phyloP scores from a whole-genome alignment of 164 flowering plant species.

The Chimonanthus salicifolius region DNA sequence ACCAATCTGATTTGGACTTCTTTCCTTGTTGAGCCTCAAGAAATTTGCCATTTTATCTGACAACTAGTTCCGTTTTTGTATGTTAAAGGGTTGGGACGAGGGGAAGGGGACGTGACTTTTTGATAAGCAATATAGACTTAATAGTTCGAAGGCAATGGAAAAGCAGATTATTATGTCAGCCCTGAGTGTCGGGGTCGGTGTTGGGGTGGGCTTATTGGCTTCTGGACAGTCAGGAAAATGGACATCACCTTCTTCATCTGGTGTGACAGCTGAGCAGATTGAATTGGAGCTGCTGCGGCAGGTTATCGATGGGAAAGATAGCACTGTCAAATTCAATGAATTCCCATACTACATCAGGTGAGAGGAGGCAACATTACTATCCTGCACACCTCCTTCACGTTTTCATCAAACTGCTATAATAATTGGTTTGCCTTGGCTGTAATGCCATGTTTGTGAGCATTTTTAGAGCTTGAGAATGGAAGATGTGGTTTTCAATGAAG shows the following conservation, averaged over 20 bases:
- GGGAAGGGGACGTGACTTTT: not conserved
- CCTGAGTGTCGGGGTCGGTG: conserved; percentile 77
- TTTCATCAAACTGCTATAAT: not conserved
- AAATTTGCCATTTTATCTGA: not conserved
- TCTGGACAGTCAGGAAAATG: conserved; percentile 65
- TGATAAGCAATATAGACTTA: not conserved
- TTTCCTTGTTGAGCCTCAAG: not conserved
- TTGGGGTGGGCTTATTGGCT: conserved; percentile 82
- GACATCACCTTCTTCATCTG: conserved; percentile 29
- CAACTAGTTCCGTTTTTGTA: not conserved
- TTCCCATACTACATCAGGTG: conserved; percentile 90
- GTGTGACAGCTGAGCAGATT: conserved; percentile 40
- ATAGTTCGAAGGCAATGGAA: conserved; percentile 39
- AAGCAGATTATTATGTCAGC: conserved; percentile 75
- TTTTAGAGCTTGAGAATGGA: conserved; percentile 7
- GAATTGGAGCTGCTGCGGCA: conserved; percentile 67
- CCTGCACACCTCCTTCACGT: not conserved
- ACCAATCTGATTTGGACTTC: not conserved
- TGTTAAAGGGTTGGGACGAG: conserved; percentile 2
- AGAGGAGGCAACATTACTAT: not conserved
- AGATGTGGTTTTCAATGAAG: conserved; percentile 7
- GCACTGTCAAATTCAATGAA: conserved; percentile 69
- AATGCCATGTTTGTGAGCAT: not conserved
- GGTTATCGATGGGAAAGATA: conserved; percentile 64
- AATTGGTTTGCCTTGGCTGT: not conserved